These are phyloP conservation scores for Myxozyma monticola DNA, from an alignment of 805 yeast genomes.

Conservation along the genomic window DNA sequence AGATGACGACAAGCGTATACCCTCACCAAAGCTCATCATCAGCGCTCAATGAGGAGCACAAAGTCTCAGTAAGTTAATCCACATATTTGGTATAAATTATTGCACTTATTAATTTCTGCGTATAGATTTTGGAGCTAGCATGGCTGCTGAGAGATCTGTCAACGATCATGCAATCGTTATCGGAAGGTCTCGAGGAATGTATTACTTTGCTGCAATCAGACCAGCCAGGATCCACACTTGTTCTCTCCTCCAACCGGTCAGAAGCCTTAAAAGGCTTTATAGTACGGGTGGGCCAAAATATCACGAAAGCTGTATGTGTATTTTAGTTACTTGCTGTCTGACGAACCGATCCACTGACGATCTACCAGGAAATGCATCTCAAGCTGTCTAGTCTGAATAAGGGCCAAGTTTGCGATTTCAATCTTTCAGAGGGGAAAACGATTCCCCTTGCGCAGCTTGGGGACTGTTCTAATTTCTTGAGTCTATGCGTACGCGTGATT, in stretches of 20 bases:
- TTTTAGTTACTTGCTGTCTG: not conserved
- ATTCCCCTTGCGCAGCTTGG: conserved; percentile 22
- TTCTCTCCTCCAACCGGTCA: conserved; percentile 30
- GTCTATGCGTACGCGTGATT: conserved; percentile 19
- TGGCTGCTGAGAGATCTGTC: conserved; percentile 28
- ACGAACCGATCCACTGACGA: not conserved
- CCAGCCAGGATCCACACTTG: conserved; percentile 29
- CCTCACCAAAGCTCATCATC: conserved; percentile 23
- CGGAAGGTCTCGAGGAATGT: conserved; percentile 27
- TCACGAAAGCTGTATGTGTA: conserved; percentile 29
- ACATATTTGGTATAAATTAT: no score
- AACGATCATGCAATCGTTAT: conserved; percentile 16
- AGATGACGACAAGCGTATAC: conserved; percentile 25
- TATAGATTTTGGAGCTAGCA: conserved; percentile 28
- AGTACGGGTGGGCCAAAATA: conserved; percentile 25
- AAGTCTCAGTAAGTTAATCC: conserved; percentile 26
- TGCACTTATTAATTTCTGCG: not conserved
- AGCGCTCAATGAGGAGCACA: conserved; percentile 29
- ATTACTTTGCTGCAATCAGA: conserved; percentile 21
- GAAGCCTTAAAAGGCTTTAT: conserved; percentile 31
- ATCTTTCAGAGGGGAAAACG: conserved; percentile 19
- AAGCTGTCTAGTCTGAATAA: conserved; percentile 25
- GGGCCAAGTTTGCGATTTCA: conserved; percentile 14
- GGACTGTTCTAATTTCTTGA: conserved; percentile 26
- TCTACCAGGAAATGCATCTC: conserved; percentile 22